These are phyloP conservation scores for Lithohypha guttulata DNA, from an alignment of 2,329 filamentous ascomycete genomes.

Conservation along the genomic window DNA sequence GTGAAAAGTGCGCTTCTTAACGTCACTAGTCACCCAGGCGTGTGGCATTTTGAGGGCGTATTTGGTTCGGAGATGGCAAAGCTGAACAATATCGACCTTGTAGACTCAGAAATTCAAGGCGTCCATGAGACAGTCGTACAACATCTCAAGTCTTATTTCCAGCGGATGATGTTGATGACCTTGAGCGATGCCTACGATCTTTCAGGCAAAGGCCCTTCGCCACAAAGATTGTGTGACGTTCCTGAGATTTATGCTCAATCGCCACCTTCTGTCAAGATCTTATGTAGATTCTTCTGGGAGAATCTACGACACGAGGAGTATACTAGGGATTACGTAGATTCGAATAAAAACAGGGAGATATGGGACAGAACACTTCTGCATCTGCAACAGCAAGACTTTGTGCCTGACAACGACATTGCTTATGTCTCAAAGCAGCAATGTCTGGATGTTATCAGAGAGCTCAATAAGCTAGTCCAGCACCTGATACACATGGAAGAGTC, in stretches of 20 bases:
- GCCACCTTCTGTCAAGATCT: not conserved
- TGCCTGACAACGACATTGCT: too few relatives aligned
- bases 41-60: not conserved
- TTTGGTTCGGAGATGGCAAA: not conserved
- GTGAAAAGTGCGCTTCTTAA: slow-evolving; percentile 28
- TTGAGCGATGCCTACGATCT: not conserved
- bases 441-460: not conserved
- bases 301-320: not conserved
- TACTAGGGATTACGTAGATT: slow-evolving; percentile 1
- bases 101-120: not conserved
- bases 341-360: not conserved
- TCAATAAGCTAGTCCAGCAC: too few relatives aligned
- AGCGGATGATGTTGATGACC: slow-evolving; percentile 2
- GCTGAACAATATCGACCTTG: not conserved
- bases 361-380: not conserved
- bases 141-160: slow-evolving; percentile 17
- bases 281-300: not conserved
- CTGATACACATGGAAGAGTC: too few relatives aligned
- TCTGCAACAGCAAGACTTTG: too few relatives aligned
- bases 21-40: not conserved
- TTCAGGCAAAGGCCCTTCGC: too few relatives aligned
- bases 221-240: not conserved
- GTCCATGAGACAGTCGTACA: slow-evolving; percentile 13
- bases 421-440: not conserved
- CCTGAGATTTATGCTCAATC: not conserved